A percentile compares a stretch with the other conserved stretches of the same genome.
Conservation (phyloP, 2,329 filamentous ascomycete species). For the Chaetomiaceae sp. region DNA sequence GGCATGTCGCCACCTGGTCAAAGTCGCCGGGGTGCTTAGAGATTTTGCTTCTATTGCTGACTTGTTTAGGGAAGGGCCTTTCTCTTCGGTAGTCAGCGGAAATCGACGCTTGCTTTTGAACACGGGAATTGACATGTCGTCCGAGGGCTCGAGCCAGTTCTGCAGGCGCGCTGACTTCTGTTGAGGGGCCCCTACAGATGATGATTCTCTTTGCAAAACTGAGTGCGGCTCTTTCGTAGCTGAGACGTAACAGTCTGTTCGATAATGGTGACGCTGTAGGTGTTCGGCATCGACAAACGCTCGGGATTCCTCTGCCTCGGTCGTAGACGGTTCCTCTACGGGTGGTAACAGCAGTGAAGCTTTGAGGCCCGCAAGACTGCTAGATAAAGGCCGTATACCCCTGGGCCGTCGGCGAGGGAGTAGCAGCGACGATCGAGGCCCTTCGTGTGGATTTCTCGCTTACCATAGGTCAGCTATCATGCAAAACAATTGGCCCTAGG, state of each 20-base stretch:
- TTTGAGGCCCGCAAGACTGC: slow-evolving; percentile 3
- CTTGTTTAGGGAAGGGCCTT: not conserved
- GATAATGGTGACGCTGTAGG: not conserved
- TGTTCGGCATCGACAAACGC: not conserved
- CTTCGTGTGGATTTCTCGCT: not conserved
- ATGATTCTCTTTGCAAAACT: not conserved
- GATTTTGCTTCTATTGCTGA: not conserved
- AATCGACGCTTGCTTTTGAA: no score
- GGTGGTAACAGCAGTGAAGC: slow-evolving; percentile 25
- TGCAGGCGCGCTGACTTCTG: not conserved
- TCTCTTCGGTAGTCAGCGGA: not conserved
- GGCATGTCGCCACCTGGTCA: not conserved
- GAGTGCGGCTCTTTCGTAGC: slow-evolving; percentile 3
- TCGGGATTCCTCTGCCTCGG: not conserved
- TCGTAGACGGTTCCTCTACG: slow-evolving; percentile 21
- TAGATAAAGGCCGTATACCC: slow-evolving; percentile 17
- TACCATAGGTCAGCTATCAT: slow-evolving; percentile 8
- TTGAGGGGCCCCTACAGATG: not conserved
- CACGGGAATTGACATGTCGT: not conserved
- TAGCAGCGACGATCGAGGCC: slow-evolving; percentile 10
- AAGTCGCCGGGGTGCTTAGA: not conserved
- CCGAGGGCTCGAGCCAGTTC: not conserved
- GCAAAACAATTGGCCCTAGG: not conserved
- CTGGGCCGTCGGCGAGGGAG: slow-evolving; percentile 24
- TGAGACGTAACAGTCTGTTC: not conserved